Conservation (phyloP, 1,284 basidiomycete species). For the Phylloporus sp. region DNA sequence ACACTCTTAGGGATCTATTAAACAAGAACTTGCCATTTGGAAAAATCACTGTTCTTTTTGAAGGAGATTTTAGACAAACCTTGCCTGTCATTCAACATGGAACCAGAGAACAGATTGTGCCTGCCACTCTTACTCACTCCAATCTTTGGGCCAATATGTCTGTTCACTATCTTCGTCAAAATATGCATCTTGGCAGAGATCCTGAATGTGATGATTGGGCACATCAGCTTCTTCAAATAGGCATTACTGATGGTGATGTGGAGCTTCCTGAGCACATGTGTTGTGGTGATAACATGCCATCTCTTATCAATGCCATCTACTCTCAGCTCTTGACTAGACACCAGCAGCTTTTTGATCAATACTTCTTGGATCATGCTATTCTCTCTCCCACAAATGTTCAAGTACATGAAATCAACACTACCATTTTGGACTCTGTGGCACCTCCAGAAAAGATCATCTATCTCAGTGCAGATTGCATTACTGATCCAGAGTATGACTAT, state of each 20-base stretch:
- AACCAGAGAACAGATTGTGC: background rate
- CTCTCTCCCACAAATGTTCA: background rate
- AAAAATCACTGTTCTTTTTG: background rate
- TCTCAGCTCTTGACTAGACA: no score
- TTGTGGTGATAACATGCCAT: conserved; percentile 12
- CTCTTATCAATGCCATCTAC: no score
- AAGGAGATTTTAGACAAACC: background rate
- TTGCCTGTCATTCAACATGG: background rate
- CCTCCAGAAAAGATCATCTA: no score
- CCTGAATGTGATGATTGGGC: background rate
- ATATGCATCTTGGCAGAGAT: background rate
- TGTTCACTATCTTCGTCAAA: background rate
- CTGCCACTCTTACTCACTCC: background rate
- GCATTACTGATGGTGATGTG: background rate
- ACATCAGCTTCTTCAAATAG: background rate
- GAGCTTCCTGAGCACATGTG: conserved; percentile 35
- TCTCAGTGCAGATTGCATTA: no score
- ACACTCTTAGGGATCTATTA: background rate
- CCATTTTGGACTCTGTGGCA: conserved; percentile 9
- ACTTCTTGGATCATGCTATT: background rate
- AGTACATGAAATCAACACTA: conserved; percentile 14
- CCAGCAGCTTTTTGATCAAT: background rate
- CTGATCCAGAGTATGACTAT: no score
- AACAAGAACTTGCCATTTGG: background rate
- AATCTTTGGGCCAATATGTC: background rate